Percentiles rank a stretch among this genome's conserved stretches.
Evolutionary conservation across 495 filamentous ascomycete genomes (phyloP).

Genomic region (Penicillium fimorum): DNA sequence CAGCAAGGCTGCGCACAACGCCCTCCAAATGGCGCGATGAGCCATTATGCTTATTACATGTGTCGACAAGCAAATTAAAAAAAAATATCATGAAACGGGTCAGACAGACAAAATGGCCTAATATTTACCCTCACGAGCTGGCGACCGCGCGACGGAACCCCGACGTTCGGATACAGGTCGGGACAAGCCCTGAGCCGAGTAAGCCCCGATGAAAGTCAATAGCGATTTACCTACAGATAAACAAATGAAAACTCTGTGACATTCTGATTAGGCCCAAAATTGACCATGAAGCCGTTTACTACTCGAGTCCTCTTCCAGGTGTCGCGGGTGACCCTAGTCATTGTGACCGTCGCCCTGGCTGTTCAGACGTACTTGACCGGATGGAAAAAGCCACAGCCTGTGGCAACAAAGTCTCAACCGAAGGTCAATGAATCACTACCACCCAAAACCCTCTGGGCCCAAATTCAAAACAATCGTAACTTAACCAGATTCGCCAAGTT

Average conservation of each 20-base stretch:
- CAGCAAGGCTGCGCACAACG: neutral
- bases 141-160: neutral
- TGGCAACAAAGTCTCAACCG: neutral
- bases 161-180: neutral
- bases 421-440: too few species aligned
- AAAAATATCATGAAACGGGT: too few species aligned
- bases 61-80: neutral
- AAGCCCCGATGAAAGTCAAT: neutral
- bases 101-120: too few species aligned
- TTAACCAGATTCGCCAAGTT: slow-evolving; percentile 2
- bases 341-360: slow-evolving; percentile 1
- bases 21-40: neutral
- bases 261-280: neutral
- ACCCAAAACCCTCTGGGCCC: neutral
- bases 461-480: neutral
- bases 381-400: slow-evolving; percentile 1
- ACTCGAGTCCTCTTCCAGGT: neutral
- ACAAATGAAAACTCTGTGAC: neutral
- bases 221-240: neutral
- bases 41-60: too few species aligned
- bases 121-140: neutral
- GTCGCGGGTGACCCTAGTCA: slow-evolving; percentile 1
- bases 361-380: neutral
- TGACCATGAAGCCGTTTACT: neutral
- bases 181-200: slow-evolving; percentile 1